These are phyloP conservation scores for Geotrichum klebahnii DNA, from an alignment of 1,139 yeast species.

Conservation along the genomic window DNA sequence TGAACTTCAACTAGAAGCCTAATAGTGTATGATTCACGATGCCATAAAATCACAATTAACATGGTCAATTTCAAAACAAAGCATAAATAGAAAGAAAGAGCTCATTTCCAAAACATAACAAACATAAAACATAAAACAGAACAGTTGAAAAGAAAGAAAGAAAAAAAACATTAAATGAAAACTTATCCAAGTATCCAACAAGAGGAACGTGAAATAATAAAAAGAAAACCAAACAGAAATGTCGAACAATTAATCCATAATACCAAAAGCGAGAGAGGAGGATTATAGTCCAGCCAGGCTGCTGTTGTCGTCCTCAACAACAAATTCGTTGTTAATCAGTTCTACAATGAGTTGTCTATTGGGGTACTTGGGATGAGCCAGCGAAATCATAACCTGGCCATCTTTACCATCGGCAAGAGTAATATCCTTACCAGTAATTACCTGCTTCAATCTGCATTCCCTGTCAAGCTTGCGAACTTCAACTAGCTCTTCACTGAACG, in stretches of 20 bases:
- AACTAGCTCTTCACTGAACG: constrained; percentile 63
- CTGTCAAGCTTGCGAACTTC: constrained; percentile 57
- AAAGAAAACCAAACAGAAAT: background rate
- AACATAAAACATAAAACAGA: no score
- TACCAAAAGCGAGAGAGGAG: background rate
- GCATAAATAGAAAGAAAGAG: no score
- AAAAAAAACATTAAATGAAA: no score
- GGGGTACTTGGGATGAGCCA: constrained; percentile 67
- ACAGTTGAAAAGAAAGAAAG: no score
- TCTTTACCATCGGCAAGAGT: constrained; percentile 44
- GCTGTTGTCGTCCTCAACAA: constrained; percentile 34
- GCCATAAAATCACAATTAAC: no score
- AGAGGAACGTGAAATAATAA: background rate
- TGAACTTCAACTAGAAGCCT: no score
- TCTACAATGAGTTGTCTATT: constrained; percentile 57
- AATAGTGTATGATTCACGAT: no score
- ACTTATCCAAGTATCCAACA: no score
- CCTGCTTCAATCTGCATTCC: constrained; percentile 58
- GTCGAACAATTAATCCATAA: background rate
- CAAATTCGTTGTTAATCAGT: constrained; percentile 37
- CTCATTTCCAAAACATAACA: no score
- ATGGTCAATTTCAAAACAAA: no score
- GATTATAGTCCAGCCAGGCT: constrained; percentile 31
- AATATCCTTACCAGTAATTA: constrained; percentile 61
- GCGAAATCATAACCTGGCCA: constrained; percentile 48